Evolutionary conservation across 352 stramenopile species (phyloP).

Genomic region (Blastocystis sp.): DNA sequence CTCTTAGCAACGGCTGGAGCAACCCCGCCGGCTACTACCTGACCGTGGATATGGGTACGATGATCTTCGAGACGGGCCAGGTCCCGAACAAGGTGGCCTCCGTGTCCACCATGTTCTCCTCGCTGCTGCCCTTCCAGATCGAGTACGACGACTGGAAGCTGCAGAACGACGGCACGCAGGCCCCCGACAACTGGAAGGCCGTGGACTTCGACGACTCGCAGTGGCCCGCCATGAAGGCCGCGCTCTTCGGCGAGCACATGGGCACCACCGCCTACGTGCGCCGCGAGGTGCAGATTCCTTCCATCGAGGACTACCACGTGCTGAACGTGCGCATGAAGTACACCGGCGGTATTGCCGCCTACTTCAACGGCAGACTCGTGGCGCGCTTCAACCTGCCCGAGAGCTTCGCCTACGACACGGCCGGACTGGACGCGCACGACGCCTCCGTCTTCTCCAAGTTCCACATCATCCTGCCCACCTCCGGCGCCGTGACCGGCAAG

Average conservation of each 20-base stretch:
- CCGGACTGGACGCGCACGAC: background rate
- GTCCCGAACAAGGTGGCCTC: background rate
- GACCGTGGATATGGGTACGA: constrained; percentile 37
- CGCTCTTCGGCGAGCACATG: background rate
- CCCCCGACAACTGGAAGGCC: background rate
- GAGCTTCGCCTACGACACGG: background rate
- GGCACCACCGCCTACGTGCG: background rate
- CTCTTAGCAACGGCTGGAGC: constrained; percentile 3
- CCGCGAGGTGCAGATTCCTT: background rate
- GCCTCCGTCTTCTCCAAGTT: constrained; percentile 19
- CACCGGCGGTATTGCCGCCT: constrained; percentile 1
- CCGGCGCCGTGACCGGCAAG: background rate
- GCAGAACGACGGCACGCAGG: background rate
- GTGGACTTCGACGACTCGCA: background rate
- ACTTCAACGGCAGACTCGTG: constrained; percentile 12
- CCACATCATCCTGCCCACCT: constrained; percentile 5
- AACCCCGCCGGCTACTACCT: constrained; percentile 41
- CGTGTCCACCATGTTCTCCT: constrained; percentile 19
- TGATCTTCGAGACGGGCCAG: constrained; percentile 28
- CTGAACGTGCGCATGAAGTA: constrained; percentile 31
- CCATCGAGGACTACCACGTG: constrained; percentile 33
- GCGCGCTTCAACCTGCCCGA: constrained; percentile 36
- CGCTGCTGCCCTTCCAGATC: constrained; percentile 9
- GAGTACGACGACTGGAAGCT: constrained; percentile 27
- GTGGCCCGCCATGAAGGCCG: background rate